A percentile compares a stretch with the other conserved stretches of the same genome.
Conservation (phyloP, 495 filamentous ascomycete species). For the Aspergillus heteromorphus region DNA sequence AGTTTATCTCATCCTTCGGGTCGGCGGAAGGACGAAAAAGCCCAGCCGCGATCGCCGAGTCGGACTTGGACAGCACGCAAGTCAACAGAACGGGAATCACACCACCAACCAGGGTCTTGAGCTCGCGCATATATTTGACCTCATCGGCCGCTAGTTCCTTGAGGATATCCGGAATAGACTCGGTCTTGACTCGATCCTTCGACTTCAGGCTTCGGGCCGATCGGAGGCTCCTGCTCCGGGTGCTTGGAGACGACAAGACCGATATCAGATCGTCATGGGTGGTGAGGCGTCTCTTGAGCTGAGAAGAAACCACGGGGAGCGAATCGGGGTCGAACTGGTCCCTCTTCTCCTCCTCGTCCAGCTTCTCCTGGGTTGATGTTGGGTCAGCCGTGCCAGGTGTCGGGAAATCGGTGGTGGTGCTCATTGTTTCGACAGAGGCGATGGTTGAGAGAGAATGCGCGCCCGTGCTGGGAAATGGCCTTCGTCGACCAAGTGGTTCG, state of each 20-base stretch:
- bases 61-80: constrained; percentile 72
- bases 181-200: constrained; percentile 38
- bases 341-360: constrained; percentile 29
- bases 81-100: constrained; percentile 90
- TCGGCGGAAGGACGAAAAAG: constrained; percentile 56
- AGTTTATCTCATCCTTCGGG: constrained; percentile 51
- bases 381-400: constrained; percentile 7
- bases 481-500: constrained; percentile 37
- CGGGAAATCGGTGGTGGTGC: constrained; percentile 34
- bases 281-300: constrained; percentile 67
- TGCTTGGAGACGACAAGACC: constrained; percentile 71
- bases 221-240: constrained; percentile 59
- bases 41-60: constrained; percentile 58
- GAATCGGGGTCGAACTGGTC: constrained; percentile 43
- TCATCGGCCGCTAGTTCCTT: constrained; percentile 80
- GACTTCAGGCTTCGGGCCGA: constrained; percentile 59
- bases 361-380: constrained; percentile 14
- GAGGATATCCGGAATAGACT: constrained; percentile 69
- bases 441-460: constrained; percentile 71
- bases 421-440: constrained; percentile 57
- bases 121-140: constrained; percentile 82
- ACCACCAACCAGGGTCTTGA: constrained; percentile 90
- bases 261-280: constrained; percentile 93
- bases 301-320: constrained; percentile 39
- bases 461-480: constrained; percentile 58